phyloP scores from a whole-genome alignment of 2,329 filamentous ascomycete genomes.

The Colletotrichum cordylinicola region DNA sequence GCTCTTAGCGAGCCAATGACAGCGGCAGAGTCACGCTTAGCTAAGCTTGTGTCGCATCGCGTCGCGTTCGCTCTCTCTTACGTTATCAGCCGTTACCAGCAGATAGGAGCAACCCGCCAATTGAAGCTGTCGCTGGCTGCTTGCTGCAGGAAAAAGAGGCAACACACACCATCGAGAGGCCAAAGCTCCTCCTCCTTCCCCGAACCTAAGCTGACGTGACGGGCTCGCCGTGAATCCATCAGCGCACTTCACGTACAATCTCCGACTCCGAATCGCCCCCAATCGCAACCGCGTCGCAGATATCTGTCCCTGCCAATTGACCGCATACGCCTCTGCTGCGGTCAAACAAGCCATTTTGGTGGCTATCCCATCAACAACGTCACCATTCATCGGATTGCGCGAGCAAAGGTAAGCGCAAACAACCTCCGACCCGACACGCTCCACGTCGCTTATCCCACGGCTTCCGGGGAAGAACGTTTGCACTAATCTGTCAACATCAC shows the following conservation, averaged over 20 bases:
- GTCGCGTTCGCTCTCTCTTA: neutral
- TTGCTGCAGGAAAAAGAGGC: neutral
- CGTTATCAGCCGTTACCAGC: neutral
- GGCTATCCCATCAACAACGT: neutral
- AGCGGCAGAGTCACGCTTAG: accelerated
- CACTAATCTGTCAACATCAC: neutral
- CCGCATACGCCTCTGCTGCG: neutral
- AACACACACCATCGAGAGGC: neutral
- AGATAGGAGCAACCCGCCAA: neutral
- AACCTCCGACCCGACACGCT: neutral
- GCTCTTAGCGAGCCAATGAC: neutral
- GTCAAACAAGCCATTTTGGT: too few relatives aligned
- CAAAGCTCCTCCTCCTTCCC: conserved; percentile 12
- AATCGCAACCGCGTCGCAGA: neutral
- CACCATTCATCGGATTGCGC: neutral
- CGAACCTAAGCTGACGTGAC: neutral
- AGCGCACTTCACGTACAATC: neutral
- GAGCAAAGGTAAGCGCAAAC: neutral
- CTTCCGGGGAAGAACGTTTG: neutral
- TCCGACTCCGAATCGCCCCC: neutral
- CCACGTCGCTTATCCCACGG: neutral
- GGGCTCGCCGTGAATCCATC: neutral
- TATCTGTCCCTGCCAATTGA: neutral
- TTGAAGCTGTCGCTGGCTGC: neutral
- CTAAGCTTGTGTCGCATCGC: neutral